Base-by-base conservation (phyloP, 2,329 filamentous ascomycete species). In the Scleromitrula shiraiana region DNA sequence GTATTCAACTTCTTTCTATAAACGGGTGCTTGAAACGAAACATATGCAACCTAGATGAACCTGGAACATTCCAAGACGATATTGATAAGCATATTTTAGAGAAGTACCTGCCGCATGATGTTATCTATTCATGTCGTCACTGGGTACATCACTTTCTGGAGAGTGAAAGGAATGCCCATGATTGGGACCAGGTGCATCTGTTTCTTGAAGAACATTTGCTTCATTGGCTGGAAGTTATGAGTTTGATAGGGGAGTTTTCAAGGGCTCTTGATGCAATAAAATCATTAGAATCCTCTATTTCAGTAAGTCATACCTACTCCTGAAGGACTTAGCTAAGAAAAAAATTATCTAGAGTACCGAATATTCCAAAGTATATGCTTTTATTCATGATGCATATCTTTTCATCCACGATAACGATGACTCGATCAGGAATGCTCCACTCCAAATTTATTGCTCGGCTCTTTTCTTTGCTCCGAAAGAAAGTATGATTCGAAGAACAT, bases 1-100 rank as follows among this genome's bases (percentile, higher is more conserved):
- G 69, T 52, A 47, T 73, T 17, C 32, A 63, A 30, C 50, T 70
- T 1, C 62, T 70, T 58, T 53, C 30, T 3, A 54, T 26, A 7
- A 12, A 14, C 20, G 39, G 15, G 10, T 52, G 46, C 29, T 57
- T 73, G 1, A 65, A 58, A 27, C 52, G 59, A 50, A 56, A 71
- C 45, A 66, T 72, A 2, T 71, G 66, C 50, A 47, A 48, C 4
- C 43, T 68, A 1, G 10, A 42, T n/a, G n/a, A 29, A 14, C 62
- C 43, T 1, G 42, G 49, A 6, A 59, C 29, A 0, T 55, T 71
- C 1, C 39, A 46, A 19, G 62, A 62, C 2, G 59, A 73, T 27
- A 64, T 71, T 0, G 70, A 65, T 48, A 20, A 50, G 3, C 36
- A 69, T 0, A 22, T 19, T 1, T 7, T 50, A 9, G 56, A 56